Evolutionary conservation across 2,329 filamentous ascomycete genomes (phyloP).

Genomic region (Fusarium gaditjirri): DNA sequence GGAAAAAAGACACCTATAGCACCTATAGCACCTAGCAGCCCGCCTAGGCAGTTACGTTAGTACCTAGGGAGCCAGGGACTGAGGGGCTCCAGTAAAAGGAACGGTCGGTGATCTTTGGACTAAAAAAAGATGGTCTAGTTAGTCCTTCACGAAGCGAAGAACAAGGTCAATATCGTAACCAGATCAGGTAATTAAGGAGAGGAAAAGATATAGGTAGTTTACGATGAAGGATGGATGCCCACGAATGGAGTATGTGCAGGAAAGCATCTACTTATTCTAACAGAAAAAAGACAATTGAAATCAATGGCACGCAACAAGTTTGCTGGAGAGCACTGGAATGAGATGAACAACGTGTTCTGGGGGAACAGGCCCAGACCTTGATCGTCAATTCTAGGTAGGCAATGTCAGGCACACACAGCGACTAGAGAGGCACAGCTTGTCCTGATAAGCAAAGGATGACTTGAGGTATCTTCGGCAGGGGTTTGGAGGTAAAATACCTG

Average conservation of each 20-base stretch:
- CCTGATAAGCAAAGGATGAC: not conserved
- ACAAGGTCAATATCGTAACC: not conserved
- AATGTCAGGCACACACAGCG: slow-evolving; percentile 26
- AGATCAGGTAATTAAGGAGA: not conserved
- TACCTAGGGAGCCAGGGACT: slow-evolving; percentile 1
- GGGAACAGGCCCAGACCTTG: slow-evolving; percentile 30
- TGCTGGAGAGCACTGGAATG: slow-evolving; percentile 24
- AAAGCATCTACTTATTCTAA: not conserved
- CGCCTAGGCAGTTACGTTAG: not conserved
- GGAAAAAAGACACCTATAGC: slow-evolving; percentile 32
- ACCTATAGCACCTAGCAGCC: not conserved
- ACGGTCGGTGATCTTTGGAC: slow-evolving; percentile 4
- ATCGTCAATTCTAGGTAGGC: slow-evolving; percentile 26
- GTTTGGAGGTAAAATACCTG: slow-evolving; percentile 11
- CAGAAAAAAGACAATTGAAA: not conserved
- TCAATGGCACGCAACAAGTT: slow-evolving; percentile 7
- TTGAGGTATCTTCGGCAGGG: slow-evolving; percentile 21
- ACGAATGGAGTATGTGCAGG: not conserved
- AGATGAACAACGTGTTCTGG: slow-evolving; percentile 38
- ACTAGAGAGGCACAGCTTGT: not conserved
- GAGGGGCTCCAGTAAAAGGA: slow-evolving; percentile 9
- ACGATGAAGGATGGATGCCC: not conserved
- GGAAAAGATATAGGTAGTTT: not conserved
- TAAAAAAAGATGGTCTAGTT: slow-evolving; percentile 14
- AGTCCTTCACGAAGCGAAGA: not conserved